Percentiles rank a stretch among this genome's conserved stretches.
These are phyloP conservation scores for Trypanosoma lewisi DNA, from an alignment of 208 protist genomes.

Conservation along the genomic window DNA sequence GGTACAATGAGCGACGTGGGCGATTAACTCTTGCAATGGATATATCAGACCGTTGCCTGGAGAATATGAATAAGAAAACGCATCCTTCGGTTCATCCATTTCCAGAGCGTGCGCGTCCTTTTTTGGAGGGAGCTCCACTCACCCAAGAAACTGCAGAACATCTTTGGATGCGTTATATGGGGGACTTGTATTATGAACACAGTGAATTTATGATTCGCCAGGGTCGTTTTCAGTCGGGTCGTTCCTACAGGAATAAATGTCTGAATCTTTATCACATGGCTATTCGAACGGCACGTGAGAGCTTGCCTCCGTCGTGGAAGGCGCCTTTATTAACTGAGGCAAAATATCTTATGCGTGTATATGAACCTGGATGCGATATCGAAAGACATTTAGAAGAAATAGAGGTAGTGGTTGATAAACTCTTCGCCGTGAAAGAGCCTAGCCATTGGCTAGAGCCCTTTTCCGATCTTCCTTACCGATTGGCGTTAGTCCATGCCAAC, in stretches of 20 bases:
- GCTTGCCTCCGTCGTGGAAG: conserved; percentile 79
- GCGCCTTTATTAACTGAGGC: conserved; percentile 80
- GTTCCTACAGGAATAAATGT: conserved; percentile 73
- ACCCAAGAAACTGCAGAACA: conserved; percentile 90
- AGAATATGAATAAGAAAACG: conserved; percentile 89
- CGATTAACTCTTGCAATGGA: conserved; percentile 75
- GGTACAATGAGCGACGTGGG: conserved; percentile 88
- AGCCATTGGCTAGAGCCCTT: conserved; percentile 83
- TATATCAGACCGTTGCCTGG: conserved; percentile 84
- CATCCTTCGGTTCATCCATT: conserved; percentile 91
- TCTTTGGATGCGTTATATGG: conserved; percentile 89
- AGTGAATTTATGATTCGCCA: conserved; percentile 79
- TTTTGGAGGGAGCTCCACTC: conserved; percentile 80
- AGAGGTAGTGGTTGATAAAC: conserved; percentile 66
- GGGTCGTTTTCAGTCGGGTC: conserved; percentile 69
- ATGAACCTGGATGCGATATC: conserved; percentile 57
- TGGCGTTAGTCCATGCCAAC: conserved; percentile 82
- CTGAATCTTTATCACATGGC: conserved; percentile 82
- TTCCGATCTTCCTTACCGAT: conserved; percentile 67
- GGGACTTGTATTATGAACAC: conserved; percentile 86
- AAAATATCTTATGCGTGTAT: conserved; percentile 79
- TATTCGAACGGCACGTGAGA: conserved; percentile 73
- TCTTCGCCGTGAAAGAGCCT: conserved; percentile 70
- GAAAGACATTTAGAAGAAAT: conserved; percentile 64
- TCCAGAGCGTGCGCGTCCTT: conserved; percentile 77